phyloP scores from a whole-genome alignment of 495 filamentous ascomycete species.

The Annulohypoxylon moriforme region DNA sequence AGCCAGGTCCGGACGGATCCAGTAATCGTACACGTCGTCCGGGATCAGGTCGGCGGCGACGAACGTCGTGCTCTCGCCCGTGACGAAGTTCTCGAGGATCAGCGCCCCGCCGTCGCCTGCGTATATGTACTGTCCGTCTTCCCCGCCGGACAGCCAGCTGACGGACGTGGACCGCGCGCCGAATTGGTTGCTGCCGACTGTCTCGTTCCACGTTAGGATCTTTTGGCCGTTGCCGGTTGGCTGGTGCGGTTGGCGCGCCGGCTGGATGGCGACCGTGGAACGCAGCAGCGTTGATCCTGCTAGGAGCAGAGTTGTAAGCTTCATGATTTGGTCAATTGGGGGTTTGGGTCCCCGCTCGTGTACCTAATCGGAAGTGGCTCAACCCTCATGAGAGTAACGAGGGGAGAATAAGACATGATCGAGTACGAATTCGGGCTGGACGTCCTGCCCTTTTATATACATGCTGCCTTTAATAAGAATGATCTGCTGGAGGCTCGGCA shows the following conservation, averaged over 20 bases:
- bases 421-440: not conserved
- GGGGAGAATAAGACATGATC: slow-evolving; percentile 5
- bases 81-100: slow-evolving; percentile 62
- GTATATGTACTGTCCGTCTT: slow-evolving; percentile 63
- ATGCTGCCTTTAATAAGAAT: not conserved
- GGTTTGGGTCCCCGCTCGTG: not conserved
- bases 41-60: slow-evolving; percentile 55
- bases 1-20: slow-evolving; percentile 53
- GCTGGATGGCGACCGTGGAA: slow-evolving; percentile 49
- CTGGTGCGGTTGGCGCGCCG: slow-evolving; percentile 52
- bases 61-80: slow-evolving; percentile 59
- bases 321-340: slow-evolving; percentile 32
- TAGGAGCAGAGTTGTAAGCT: slow-evolving; percentile 22
- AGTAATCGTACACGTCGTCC: slow-evolving; percentile 45
- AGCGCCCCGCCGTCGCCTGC: slow-evolving; percentile 54
- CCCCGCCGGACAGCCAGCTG: slow-evolving; percentile 58
- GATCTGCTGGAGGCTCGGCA: slow-evolving; percentile 15
- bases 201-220: slow-evolving; percentile 59
- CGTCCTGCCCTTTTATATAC: slow-evolving; percentile 15
- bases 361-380: not conserved
- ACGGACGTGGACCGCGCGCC: slow-evolving; percentile 50
- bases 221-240: slow-evolving; percentile 53
- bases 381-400: not conserved
- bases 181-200: slow-evolving; percentile 49
- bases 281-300: slow-evolving; percentile 29